Base-by-base conservation (phyloP, 495 filamentous ascomycete genomes). In the Aeminium ludgeri region DNA sequence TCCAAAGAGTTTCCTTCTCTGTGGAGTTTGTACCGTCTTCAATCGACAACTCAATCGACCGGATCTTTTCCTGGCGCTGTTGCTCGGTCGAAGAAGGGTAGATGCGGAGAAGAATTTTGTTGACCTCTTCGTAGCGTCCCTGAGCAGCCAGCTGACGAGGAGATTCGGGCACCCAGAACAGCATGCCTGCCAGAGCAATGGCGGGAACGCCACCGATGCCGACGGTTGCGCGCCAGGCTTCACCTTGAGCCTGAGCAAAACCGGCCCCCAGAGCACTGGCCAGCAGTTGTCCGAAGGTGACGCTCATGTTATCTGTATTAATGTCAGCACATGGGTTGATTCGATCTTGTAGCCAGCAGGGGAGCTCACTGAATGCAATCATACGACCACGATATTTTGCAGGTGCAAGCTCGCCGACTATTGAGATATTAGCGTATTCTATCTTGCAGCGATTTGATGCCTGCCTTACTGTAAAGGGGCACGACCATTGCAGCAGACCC, bases 391-490 rank as follows among this genome's bases (percentile, higher is more conserved):
- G 13, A 19, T 45, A 45, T 19, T 45, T 45, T 10, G 43, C 43
- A 12, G 43, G 43, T 15, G 43, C 43, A 3, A 45, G 6, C 13
- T 45, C 43, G 18, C 43, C 43, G 23, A 45, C n/a, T n/a, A n/a
- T n/a, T n/a, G n/a, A n/a, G n/a, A n/a, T 28, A 38, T 36, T 28
- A 36, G 40, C 61, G n/a, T n/a, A n/a, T n/a, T n/a, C n/a, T n/a
- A n/a, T n/a, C n/a, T n/a, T n/a, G n/a, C n/a, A n/a, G n/a, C n/a
- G n/a, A n/a, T n/a, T n/a, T n/a, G n/a, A n/a, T n/a, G n/a, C n/a
- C n/a, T n/a, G n/a, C 54, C 65, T 65, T 49, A 73, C 69, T 66
- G 37, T 68, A 57, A 1, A 53, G 30, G 1, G 46, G 45, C 8
- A 34, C 18, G 15, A 38, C 34, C 35, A 39, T 39, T 3, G 43